Conservation (phyloP, 208 protist genomes). For the Trypanosoma theileri region DNA sequence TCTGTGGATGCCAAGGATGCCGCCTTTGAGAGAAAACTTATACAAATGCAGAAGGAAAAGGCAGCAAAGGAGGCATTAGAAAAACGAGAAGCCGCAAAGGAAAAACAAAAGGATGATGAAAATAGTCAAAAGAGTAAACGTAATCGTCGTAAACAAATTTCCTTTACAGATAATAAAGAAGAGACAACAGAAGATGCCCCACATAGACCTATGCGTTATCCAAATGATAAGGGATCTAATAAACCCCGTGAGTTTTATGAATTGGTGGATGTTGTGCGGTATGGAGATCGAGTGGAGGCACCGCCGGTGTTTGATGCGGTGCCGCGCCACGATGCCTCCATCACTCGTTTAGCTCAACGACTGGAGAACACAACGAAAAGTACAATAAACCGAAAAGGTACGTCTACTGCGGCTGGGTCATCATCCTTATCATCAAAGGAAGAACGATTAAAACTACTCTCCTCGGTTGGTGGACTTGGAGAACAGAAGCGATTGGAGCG, state of each 20-base stretch:
- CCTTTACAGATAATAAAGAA: slow-evolving; percentile 31
- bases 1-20: slow-evolving; percentile 16
- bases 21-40: slow-evolving; percentile 32
- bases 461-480: slow-evolving; percentile 34
- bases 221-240: slow-evolving; percentile 29
- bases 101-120: slow-evolving; percentile 16
- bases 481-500: slow-evolving; percentile 69
- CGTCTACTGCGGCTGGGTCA: slow-evolving; percentile 12
- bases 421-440: slow-evolving; percentile 8
- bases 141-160: slow-evolving; percentile 48
- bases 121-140: slow-evolving; percentile 13
- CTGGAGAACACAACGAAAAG: slow-evolving; percentile 26
- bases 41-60: slow-evolving; percentile 25
- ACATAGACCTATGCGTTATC: slow-evolving; percentile 46
- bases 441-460: slow-evolving; percentile 33
- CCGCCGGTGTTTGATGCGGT: slow-evolving; percentile 85
- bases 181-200: slow-evolving; percentile 17
- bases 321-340: slow-evolving; percentile 67
- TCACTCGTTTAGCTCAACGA: slow-evolving; percentile 55
- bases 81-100: slow-evolving; percentile 4
- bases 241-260: slow-evolving; percentile 73
- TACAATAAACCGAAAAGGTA: not conserved
- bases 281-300: slow-evolving; percentile 82
- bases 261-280: slow-evolving; percentile 83
- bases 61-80: slow-evolving; percentile 26